A percentile compares a stretch with the other conserved stretches of the same genome.
Conservation (phyloP, 2,329 filamentous ascomycete genomes). For the Chaetomiaceae sp. region DNA sequence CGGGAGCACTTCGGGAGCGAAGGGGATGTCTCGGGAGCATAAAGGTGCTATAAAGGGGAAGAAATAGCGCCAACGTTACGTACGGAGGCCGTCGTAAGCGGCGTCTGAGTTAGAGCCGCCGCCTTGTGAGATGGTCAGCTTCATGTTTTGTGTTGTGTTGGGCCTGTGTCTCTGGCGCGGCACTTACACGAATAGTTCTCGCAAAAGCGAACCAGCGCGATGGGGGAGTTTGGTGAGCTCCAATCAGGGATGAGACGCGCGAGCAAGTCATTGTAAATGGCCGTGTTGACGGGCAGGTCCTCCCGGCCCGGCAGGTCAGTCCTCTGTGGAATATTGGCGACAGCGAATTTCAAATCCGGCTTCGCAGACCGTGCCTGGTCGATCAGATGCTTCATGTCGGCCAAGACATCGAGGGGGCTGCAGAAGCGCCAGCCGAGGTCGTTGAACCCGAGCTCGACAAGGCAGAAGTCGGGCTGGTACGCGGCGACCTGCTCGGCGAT, state of each 20-base stretch:
- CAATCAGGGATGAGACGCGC: slow-evolving; percentile 24
- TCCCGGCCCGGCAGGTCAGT: slow-evolving; percentile 23
- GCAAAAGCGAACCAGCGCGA: slow-evolving; percentile 32
- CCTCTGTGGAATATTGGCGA: slow-evolving; percentile 31
- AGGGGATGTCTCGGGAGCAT: no score
- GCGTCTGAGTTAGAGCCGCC: slow-evolving; percentile 24
- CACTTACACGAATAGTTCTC: slow-evolving; percentile 30
- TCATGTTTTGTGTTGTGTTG: no score
- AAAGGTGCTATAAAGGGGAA: no score
- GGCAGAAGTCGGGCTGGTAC: slow-evolving; percentile 32
- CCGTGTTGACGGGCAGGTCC: slow-evolving; percentile 25
- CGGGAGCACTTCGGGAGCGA: no score
- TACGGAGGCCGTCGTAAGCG: slow-evolving; percentile 39
- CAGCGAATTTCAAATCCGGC: slow-evolving; percentile 25
- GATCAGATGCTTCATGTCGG: slow-evolving; percentile 28
- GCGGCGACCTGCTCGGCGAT: slow-evolving; percentile 28
- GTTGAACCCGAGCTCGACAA: slow-evolving; percentile 34
- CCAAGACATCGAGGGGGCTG: slow-evolving; percentile 21
- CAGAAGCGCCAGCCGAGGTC: slow-evolving; percentile 31
- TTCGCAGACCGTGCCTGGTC: slow-evolving; percentile 30
- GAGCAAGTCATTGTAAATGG: slow-evolving; percentile 28
- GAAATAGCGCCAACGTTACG: no score
- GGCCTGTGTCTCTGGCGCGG: not conserved
- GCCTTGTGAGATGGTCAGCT: slow-evolving; percentile 12
- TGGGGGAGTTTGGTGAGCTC: slow-evolving; percentile 27